A percentile compares a stretch with the other conserved stretches of the same genome.
These are phyloP conservation scores for Aspergillus sp. DNA, from an alignment of 2,329 filamentous ascomycete species.

Conservation along the genomic window DNA sequence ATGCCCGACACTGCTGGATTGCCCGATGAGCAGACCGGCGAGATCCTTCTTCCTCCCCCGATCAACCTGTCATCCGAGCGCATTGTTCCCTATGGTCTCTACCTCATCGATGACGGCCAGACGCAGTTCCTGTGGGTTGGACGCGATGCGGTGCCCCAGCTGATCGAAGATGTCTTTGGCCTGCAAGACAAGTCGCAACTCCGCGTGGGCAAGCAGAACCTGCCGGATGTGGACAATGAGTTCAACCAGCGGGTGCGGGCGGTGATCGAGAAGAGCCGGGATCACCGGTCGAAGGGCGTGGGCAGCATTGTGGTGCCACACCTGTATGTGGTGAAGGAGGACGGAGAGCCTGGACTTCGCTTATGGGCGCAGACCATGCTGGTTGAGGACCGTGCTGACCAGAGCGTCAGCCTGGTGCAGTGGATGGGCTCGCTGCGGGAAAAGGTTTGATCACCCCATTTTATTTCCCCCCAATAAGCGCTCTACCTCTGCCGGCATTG, in stretches of 20 bases:
- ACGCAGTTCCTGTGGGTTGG: constrained; percentile 98
- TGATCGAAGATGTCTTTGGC: constrained; percentile 88
- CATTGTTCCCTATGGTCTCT: constrained; percentile 85
- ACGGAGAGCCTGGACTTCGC: constrained; percentile 92
- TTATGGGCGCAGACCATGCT: constrained; percentile 96
- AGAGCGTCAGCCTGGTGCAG: constrained; percentile 87
- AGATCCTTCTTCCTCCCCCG: constrained; percentile 82
- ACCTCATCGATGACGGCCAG: constrained; percentile 95
- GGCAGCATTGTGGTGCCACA: constrained; percentile 93
- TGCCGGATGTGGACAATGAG: constrained; percentile 89
- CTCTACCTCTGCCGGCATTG: constrained; percentile 11
- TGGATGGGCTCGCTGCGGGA: constrained; percentile 91
- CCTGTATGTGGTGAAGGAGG: constrained; percentile 89
- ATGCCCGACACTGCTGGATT: constrained; percentile 94
- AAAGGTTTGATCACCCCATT: constrained; percentile 67
- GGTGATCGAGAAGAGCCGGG: constrained; percentile 87
- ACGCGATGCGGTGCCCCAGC: constrained; percentile 84
- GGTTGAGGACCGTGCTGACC: constrained; percentile 92
- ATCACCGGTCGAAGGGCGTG: constrained; percentile 81
- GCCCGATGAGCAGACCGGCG: constrained; percentile 80
- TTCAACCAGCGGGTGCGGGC: constrained; percentile 93
- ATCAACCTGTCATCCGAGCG: constrained; percentile 86
- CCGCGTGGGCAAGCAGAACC: constrained; percentile 83
- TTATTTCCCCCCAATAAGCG: constrained; percentile 8
- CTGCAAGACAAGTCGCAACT: constrained; percentile 79